Evolutionary conservation across 176 grass and related monocot species (phyloP), one percentile per base, ranked within the genome.

Genomic region (Zea luxurians): DNA sequence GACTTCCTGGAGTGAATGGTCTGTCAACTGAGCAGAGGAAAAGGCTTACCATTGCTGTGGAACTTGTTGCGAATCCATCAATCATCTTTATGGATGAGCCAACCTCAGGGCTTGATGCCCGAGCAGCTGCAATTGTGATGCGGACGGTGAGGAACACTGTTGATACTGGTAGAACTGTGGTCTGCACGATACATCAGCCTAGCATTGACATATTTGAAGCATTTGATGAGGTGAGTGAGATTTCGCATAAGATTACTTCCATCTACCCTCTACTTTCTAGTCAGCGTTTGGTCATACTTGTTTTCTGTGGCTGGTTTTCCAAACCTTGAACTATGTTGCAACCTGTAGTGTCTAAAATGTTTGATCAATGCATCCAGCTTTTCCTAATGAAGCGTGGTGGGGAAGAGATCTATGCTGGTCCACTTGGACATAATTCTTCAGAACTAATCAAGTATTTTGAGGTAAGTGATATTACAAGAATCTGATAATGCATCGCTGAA

Each of bases 191-290:
- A 80, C 93, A 93, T 85, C 93, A 97, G 27, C 93, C 93, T 55
- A 97, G 93, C 79, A 97, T 97, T 79, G 93, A 97, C 73, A 93
- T 97, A 72, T 97, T 97, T 87, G 93, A 97, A 97, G 86, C 93
- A 44, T 97, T 97, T 42, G 91, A 97, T 85, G 93, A 97, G 93
- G 93, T 97, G 42, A 64, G 82, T 53, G 45, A 73, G 27, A 58
- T 45, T 48, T 83, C n/a, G 2, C 16, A 44, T 20, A 10, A 3
- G 41, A 64, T 78, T 66, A 71, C 37, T 76, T 36, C 52, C 40
- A 75, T 3, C 63, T 69, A 75, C 43, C 38, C 64, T 43, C 15
- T 66, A 68, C 4, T 52, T 4, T 43, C 1, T 27, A 10, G 60
- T 66, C 78, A 65, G 15, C n/a, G 9, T 52, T 74, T 50, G 20